Evolutionary conservation across 768 basidiomycete genomes (phyloP).

Genomic region (Suillus luteus): DNA sequence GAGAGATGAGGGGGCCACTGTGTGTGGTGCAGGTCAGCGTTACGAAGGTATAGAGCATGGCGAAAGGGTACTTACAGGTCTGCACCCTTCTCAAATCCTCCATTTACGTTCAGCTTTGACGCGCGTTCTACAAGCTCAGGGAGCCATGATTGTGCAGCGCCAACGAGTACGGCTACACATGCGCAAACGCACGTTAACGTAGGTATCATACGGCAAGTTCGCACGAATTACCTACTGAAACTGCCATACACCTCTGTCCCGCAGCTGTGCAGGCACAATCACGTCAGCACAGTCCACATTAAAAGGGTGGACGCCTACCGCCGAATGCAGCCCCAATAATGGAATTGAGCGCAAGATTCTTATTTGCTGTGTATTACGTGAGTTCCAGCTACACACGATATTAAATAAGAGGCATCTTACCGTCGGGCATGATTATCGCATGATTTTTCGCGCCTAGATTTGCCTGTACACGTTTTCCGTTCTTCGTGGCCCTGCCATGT

Average conservation of each 20-base stretch:
- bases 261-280: slow-evolving; percentile 57
- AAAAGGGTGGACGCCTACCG: slow-evolving; percentile 42
- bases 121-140: slow-evolving; percentile 85
- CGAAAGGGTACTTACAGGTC: slow-evolving; percentile 60
- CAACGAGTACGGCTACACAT: slow-evolving; percentile 72
- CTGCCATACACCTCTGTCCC: slow-evolving; percentile 96
- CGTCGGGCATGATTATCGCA: slow-evolving; percentile 90
- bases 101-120: slow-evolving; percentile 75
- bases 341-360: slow-evolving; percentile 88
- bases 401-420: slow-evolving; percentile 41
- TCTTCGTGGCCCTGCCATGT: slow-evolving; percentile 65
- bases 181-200: slow-evolving; percentile 3
- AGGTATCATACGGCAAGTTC: background rate
- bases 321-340: slow-evolving; percentile 94
- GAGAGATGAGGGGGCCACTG: slow-evolving; percentile 82
- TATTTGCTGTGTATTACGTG: slow-evolving; percentile 63
- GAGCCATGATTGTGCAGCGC: slow-evolving; percentile 77
- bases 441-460: slow-evolving; percentile 98
- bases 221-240: slow-evolving; percentile 73
- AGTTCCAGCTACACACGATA: background rate
- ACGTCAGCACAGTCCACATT: slow-evolving; percentile 22
- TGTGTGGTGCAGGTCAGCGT: slow-evolving; percentile 6
- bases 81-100: slow-evolving; percentile 85
- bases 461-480: slow-evolving; percentile 88
- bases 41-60: slow-evolving; percentile 9